Evolutionary conservation across 495 filamentous ascomycete species (phyloP).

Genomic region (Talaromyces proteolyticus): DNA sequence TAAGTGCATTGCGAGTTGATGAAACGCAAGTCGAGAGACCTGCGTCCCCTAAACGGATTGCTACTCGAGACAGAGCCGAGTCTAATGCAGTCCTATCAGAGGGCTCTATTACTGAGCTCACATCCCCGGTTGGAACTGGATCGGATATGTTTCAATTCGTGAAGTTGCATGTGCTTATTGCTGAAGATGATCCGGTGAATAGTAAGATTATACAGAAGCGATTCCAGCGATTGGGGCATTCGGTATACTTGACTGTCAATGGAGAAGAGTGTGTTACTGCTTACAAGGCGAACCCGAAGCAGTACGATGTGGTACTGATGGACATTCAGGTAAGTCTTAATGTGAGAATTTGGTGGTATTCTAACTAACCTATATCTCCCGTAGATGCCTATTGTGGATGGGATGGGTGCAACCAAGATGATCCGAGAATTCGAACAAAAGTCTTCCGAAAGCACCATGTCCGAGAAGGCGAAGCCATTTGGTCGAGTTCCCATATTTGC

Average conservation of each 20-base stretch:
- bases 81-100: neutral
- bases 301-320: conserved; percentile 88
- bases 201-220: conserved; percentile 82
- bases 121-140: neutral
- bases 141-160: neutral
- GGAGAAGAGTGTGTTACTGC: conserved; percentile 78
- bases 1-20: conserved; percentile 36
- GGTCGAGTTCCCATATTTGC: conserved; percentile 73
- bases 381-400: conserved; percentile 92
- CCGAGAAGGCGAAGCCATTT: conserved; percentile 21
- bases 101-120: neutral
- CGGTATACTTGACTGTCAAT: conserved; percentile 68
- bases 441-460: conserved; percentile 29
- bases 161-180: conserved; percentile 63
- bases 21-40: conserved; percentile 19
- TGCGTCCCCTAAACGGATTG: neutral
- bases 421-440: conserved; percentile 67
- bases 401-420: conserved; percentile 73
- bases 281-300: conserved; percentile 51
- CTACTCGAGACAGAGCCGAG: neutral
- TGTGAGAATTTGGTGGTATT: neutral
- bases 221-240: conserved; percentile 73
- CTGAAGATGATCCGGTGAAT: conserved; percentile 93
- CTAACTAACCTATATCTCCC: conserved; percentile 10
- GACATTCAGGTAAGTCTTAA: conserved; percentile 72